Evolutionary conservation across 2,329 filamentous ascomycete genomes (phyloP), one percentile per base, ranked within the genome.

Genomic region (Phoma sp.): DNA sequence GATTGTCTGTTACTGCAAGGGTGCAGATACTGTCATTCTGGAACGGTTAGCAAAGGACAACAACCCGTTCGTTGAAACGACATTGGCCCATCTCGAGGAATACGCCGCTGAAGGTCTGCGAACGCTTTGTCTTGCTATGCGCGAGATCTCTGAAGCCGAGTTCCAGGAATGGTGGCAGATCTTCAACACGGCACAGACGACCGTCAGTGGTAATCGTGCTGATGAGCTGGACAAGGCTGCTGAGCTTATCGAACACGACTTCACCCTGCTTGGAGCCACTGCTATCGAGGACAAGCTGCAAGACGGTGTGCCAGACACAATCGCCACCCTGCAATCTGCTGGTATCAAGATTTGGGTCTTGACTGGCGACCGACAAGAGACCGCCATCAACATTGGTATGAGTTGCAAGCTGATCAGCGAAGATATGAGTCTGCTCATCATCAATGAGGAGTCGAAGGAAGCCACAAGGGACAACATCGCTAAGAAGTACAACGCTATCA

Each of bases 321-420:
- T 99, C 53, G 92, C 97, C 74, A 99, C 95, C 0, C 81, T 99
- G 23, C 96, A 99, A 75, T 91, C 93, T 61, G 95, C 96, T 20
- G 93, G 93, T 47, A 98, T 99, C 81, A 99, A 99, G 78, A 89
- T 99, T 49, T 99, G 95, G 95, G 95, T 99, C 17, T 77, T 99
- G 75, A 99, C 95, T 32, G 95, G 95, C 66, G 95, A 99, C 80
- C 87, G 95, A 67, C 96, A 99, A 77, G 95, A 99, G 77, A 99
- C 95, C 23, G 95, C 95, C 51, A 99, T 99, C 84, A 99, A 99
- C 75, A 99, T 99, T 64, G 95, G 96, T 61, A 99, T 99, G 95
- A 97, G 92, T 74, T 99, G 95, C 79, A 98, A 98, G 78, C 84
- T 99, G 42, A 91, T 99, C 56, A 96, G 92, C 63, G 95, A 99